These are phyloP conservation scores for Artemisia tridentata DNA, from an alignment of 129 eudicot species.

Conservation along the genomic window DNA sequence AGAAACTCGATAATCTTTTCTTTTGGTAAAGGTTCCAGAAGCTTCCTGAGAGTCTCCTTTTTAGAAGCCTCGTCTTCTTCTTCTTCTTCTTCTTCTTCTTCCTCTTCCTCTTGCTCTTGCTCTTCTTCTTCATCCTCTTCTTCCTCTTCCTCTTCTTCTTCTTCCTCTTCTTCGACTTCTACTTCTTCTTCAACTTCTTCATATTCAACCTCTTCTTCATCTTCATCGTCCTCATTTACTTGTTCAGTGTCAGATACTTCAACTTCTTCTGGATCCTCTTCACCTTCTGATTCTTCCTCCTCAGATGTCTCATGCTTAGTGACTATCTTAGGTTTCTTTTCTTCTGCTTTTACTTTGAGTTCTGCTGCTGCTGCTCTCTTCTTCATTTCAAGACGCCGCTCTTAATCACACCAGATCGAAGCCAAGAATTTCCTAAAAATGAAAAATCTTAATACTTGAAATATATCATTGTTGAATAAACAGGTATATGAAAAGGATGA, in stretches of 20 bases:
- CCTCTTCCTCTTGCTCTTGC: constrained; percentile 36
- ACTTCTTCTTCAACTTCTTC: constrained; percentile 24
- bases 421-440: constrained; percentile 21
- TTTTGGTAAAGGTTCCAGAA: constrained; percentile 70
- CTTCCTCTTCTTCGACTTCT: constrained; percentile 25
- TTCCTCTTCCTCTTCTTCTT: constrained; percentile 12
- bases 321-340: constrained; percentile 33
- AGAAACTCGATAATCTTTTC: constrained; percentile 59
- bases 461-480: neutral
- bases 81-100: constrained; percentile 19
- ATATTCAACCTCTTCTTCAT: constrained; percentile 25
- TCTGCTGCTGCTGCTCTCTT: constrained; percentile 34
- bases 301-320: constrained; percentile 36
- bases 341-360: constrained; percentile 30
- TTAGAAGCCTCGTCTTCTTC: constrained; percentile 48
- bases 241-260: constrained; percentile 4
- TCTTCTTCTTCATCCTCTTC: constrained; percentile 27
- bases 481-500: neutral
- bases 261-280: constrained; percentile 13
- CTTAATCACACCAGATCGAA: constrained; percentile 13
- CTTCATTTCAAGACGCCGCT: constrained; percentile 34
- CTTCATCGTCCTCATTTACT: constrained; percentile 21
- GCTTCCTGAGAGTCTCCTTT: constrained; percentile 49
- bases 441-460: neutral
- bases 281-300: constrained; percentile 23